Evolutionary conservation across 768 basidiomycete genomes (phyloP).

Genomic region (Pleurotus djamor): DNA sequence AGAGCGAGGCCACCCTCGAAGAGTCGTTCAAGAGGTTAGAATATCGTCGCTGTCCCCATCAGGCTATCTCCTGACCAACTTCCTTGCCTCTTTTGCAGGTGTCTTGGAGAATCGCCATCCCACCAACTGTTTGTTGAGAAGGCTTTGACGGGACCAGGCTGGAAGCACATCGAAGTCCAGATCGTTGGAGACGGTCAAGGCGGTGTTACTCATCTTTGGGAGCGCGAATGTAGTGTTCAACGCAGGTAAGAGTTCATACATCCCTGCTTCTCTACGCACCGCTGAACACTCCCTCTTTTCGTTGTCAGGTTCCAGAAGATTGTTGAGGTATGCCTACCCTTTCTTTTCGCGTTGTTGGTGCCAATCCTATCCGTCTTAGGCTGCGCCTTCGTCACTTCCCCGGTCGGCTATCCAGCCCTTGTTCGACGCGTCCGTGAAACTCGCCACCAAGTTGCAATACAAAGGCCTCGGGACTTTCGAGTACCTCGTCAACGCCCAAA

Average conservation of each 20-base stretch:
- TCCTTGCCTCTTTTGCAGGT: slow-evolving; percentile 14
- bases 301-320: slow-evolving; percentile 67
- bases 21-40: slow-evolving; percentile 65
- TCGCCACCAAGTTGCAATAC: slow-evolving; percentile 75
- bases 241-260: slow-evolving; percentile 46
- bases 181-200: slow-evolving; percentile 78
- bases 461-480: slow-evolving; percentile 88
- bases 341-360: not conserved
- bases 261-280: not conserved
- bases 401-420: slow-evolving; percentile 69
- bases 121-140: slow-evolving; percentile 78
- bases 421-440: slow-evolving; percentile 71
- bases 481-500: slow-evolving; percentile 75
- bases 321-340: slow-evolving; percentile 56
- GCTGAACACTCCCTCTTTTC: not conserved
- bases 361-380: slow-evolving; percentile 10
- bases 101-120: slow-evolving; percentile 36
- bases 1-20: slow-evolving; percentile 67
- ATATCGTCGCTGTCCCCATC: not conserved
- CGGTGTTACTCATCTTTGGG: slow-evolving; percentile 83
- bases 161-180: slow-evolving; percentile 87
- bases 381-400: slow-evolving; percentile 77
- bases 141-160: slow-evolving; percentile 70
- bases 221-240: slow-evolving; percentile 92
- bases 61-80: not conserved